A percentile compares a stretch with the other conserved stretches of the same genome.
Conservation (phyloP, 148 eudicot genomes). For the Silene uniflora region DNA sequence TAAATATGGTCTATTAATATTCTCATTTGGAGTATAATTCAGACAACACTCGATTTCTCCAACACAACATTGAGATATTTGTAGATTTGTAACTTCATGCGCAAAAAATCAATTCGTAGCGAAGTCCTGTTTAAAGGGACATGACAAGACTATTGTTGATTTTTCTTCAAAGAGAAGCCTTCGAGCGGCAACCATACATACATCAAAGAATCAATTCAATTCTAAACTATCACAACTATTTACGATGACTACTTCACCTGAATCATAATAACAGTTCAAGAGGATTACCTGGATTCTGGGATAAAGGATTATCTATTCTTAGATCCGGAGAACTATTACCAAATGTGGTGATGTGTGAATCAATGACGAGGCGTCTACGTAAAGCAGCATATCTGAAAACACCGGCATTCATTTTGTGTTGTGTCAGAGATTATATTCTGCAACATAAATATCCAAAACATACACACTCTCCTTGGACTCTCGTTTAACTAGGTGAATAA, state of each 20-base stretch:
- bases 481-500: background rate
- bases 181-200: background rate
- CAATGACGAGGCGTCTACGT: constrained; percentile 72
- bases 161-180: background rate
- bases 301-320: constrained; percentile 79
- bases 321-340: constrained; percentile 58
- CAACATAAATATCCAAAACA: background rate
- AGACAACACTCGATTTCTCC: background rate
- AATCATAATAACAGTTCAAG: constrained; percentile 4
- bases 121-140: background rate
- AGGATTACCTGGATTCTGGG: constrained; percentile 81
- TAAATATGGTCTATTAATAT: background rate
- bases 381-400: constrained; percentile 67
- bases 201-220: background rate
- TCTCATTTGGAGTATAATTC: background rate
- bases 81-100: background rate
- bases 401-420: constrained; percentile 9
- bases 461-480: background rate
- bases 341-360: constrained; percentile 62
- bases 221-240: background rate
- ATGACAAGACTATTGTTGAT: background rate
- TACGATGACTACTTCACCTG: background rate
- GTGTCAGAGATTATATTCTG: background rate
- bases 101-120: background rate
- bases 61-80: background rate